Evolutionary conservation across 352 stramenopile species (phyloP).

Genomic region (Phytophthora crassamura): DNA sequence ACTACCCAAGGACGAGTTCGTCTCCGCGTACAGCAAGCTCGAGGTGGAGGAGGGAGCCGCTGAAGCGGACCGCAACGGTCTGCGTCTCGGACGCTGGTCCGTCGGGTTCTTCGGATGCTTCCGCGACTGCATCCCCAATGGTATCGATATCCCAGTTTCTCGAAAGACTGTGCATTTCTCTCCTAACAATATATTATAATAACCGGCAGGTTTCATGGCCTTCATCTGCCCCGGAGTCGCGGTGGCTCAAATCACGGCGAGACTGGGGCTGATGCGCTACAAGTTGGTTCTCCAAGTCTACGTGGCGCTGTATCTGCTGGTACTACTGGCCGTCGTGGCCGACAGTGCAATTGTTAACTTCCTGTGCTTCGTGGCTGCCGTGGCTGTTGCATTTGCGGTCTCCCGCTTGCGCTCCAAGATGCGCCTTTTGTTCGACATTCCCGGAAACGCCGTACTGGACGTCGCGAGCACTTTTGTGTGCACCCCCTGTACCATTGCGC

Average conservation of each 20-base stretch:
- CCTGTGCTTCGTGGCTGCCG: slow-evolving; percentile 31
- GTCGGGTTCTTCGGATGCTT: slow-evolving; percentile 32
- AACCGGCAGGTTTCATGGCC: slow-evolving; percentile 42
- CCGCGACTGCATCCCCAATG: slow-evolving; percentile 40
- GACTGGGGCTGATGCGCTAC: slow-evolving; percentile 55
- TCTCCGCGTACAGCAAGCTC: slow-evolving; percentile 25
- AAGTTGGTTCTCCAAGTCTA: slow-evolving; percentile 50
- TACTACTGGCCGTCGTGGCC: slow-evolving; percentile 36
- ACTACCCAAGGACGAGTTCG: slow-evolving; percentile 31
- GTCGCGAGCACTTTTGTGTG: slow-evolving; percentile 42
- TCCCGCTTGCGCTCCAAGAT: slow-evolving; percentile 45
- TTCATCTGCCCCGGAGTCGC: slow-evolving; percentile 42
- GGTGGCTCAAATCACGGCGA: slow-evolving; percentile 38
- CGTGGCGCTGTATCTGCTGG: slow-evolving; percentile 36
- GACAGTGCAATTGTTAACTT: slow-evolving; percentile 23
- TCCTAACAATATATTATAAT: neutral
- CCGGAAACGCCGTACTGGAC: slow-evolving; percentile 41
- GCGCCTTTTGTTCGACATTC: slow-evolving; percentile 55
- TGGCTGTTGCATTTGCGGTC: slow-evolving; percentile 17
- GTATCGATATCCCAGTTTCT: slow-evolving; percentile 4
- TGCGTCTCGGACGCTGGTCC: slow-evolving; percentile 32
- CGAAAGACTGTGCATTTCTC: neutral
- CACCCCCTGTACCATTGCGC: slow-evolving; percentile 47
- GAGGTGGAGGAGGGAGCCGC: slow-evolving; percentile 15
- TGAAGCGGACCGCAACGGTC: slow-evolving; percentile 31